phyloP scores from a whole-genome alignment of 2,329 filamentous ascomycete genomes.

The Aureobasidium sp. region DNA sequence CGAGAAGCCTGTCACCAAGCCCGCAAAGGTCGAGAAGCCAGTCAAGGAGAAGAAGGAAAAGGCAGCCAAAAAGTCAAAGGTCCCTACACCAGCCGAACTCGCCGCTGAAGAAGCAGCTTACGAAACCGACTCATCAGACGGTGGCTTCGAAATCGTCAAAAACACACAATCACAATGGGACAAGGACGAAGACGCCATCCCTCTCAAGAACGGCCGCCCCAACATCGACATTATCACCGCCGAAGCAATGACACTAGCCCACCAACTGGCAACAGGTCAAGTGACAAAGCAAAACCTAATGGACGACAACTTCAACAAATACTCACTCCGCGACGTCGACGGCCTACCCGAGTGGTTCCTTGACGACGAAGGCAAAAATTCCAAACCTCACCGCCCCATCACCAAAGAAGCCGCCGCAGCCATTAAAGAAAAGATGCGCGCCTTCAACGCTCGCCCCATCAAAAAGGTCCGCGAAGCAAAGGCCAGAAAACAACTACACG shows the following conservation, averaged over 20 bases:
- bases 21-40: slow-evolving; percentile 27
- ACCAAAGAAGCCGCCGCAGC: slow-evolving; percentile 89
- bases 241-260: slow-evolving; percentile 98
- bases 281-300: slow-evolving; percentile 82
- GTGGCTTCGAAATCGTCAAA: slow-evolving; percentile 71
- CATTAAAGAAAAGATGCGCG: slow-evolving; percentile 94
- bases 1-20: slow-evolving; percentile 24
- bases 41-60: slow-evolving; percentile 20
- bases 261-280: slow-evolving; percentile 88
- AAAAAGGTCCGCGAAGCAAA: slow-evolving; percentile 99
- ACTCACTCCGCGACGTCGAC: slow-evolving; percentile 89
- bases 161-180: slow-evolving; percentile 69
- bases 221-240: slow-evolving; percentile 99
- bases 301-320: slow-evolving; percentile 95
- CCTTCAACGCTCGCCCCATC: slow-evolving; percentile 95
- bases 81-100: slow-evolving; percentile 18
- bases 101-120: slow-evolving; percentile 34
- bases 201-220: slow-evolving; percentile 62
- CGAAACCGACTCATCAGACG: slow-evolving; percentile 45
- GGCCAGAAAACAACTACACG: slow-evolving; percentile 97
- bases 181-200: slow-evolving; percentile 56
- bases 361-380: slow-evolving; percentile 89
- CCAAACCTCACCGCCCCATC: slow-evolving; percentile 86
- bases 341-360: slow-evolving; percentile 98
- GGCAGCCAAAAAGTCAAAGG: neutral